These are phyloP conservation scores for Microdochium nivale DNA, from an alignment of 2,329 filamentous ascomycete genomes.

Conservation along the genomic window DNA sequence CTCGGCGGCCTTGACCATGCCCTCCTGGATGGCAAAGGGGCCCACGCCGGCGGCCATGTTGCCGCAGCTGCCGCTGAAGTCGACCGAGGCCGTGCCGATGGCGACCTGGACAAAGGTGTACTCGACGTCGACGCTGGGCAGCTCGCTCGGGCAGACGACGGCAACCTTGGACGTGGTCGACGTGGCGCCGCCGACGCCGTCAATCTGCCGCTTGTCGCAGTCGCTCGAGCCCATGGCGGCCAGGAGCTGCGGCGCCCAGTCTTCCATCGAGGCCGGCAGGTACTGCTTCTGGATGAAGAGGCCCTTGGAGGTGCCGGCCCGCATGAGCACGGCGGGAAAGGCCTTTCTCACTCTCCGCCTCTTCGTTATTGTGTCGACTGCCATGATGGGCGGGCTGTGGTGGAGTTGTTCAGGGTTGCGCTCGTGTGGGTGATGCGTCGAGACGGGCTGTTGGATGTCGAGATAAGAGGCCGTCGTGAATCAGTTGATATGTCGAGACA, in stretches of 20 bases:
- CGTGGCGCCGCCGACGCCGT: constrained; percentile 53
- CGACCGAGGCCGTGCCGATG: constrained; percentile 43
- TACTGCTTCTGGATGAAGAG: constrained; percentile 46
- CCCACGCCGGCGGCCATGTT: constrained; percentile 55
- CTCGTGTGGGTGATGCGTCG: too few species aligned
- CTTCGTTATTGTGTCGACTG: not conserved
- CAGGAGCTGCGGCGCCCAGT: constrained; percentile 45
- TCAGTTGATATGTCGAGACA: too few species aligned
- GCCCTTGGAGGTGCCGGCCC: constrained; percentile 55
- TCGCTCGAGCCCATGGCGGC: constrained; percentile 46
- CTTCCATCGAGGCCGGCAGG: constrained; percentile 33
- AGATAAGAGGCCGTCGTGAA: too few species aligned
- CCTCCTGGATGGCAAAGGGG: constrained; percentile 47
- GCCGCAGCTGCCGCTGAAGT: constrained; percentile 53
- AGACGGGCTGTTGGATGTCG: too few species aligned
- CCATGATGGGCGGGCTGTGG: not conserved
- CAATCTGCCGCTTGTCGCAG: constrained; percentile 46
- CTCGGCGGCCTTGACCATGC: constrained; percentile 23
- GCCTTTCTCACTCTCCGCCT: not conserved
- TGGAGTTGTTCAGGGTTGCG: too few species aligned
- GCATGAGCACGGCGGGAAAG: constrained; percentile 34
- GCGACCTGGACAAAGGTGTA: constrained; percentile 57
- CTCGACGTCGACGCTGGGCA: constrained; percentile 43
- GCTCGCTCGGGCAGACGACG: constrained; percentile 34
- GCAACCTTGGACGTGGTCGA: constrained; percentile 55